These are phyloP conservation scores for Neonectria punicea DNA, from an alignment of 2,329 filamentous ascomycete genomes.

Conservation along the genomic window DNA sequence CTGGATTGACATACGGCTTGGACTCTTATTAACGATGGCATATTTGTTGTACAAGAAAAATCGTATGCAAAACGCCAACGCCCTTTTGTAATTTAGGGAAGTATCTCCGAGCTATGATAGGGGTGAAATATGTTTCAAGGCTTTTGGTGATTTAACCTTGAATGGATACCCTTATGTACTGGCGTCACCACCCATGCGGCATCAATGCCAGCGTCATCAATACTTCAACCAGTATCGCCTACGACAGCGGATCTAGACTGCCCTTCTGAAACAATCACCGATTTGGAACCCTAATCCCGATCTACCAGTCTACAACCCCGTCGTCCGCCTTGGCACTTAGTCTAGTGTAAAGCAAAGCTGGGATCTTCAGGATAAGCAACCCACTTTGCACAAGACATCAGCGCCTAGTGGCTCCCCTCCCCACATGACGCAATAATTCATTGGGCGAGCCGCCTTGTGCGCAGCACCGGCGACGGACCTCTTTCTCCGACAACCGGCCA, in stretches of 20 bases:
- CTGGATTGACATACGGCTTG: neutral
- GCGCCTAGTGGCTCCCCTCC: neutral
- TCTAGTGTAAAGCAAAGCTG: neutral
- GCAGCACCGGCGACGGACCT: neutral
- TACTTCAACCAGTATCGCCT: too few relatives aligned
- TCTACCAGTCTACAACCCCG: neutral
- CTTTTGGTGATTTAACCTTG: too few relatives aligned
- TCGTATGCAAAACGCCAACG: too few relatives aligned
- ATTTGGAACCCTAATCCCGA: neutral
- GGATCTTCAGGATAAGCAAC: neutral
- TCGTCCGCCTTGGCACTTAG: neutral
- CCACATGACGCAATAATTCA: slow-evolving; percentile 21
- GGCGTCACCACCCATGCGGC: too few relatives aligned
- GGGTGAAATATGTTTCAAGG: too few relatives aligned
- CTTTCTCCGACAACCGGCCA: slow-evolving; percentile 7
- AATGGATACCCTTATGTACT: too few relatives aligned
- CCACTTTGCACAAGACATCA: neutral
- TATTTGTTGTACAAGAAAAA: too few relatives aligned
- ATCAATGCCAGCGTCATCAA: too few relatives aligned
- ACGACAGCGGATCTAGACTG: too few relatives aligned
- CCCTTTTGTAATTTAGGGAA: too few relatives aligned
- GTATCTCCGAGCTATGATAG: too few relatives aligned
- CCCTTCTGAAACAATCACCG: too few relatives aligned
- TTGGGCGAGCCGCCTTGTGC: neutral
- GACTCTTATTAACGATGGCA: neutral